Percentiles rank a stretch among this genome's conserved stretches.
Evolutionary conservation across 2,329 filamentous ascomycete species (phyloP).

Genomic region (Teratosphaeriaceae sp.): DNA sequence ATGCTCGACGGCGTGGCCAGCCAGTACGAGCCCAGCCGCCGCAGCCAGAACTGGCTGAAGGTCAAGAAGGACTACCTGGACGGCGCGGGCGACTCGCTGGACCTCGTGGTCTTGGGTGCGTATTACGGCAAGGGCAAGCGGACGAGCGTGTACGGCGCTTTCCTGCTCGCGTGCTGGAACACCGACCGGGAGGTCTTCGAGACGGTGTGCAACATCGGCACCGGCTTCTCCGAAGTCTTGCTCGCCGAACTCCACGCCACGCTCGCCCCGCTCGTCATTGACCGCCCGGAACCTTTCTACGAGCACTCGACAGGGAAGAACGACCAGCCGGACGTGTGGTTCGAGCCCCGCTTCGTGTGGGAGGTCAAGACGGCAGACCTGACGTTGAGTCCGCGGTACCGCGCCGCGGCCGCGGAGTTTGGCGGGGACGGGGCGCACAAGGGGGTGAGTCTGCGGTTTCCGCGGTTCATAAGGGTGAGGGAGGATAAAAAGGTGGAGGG

Average conservation of each 20-base stretch:
- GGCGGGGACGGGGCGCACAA: conserved; percentile 54
- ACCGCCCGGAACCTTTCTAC: conserved; percentile 91
- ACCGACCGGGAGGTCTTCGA: conserved; percentile 74
- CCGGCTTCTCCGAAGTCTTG: conserved; percentile 89
- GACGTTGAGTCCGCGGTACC: conserved; percentile 86
- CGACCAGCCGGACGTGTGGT: conserved; percentile 97
- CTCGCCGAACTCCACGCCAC: conserved; percentile 79
- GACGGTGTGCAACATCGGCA: conserved; percentile 97
- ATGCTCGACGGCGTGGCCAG: conserved; percentile 94
- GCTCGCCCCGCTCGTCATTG: conserved; percentile 73
- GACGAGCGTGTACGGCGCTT: conserved; percentile 91
- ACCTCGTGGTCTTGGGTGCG: conserved; percentile 90
- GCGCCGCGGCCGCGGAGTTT: conserved; percentile 78
- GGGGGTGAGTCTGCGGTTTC: conserved; percentile 85
- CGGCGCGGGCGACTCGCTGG: conserved; percentile 89
- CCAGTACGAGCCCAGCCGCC: conserved; percentile 91
- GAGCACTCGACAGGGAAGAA: conserved; percentile 74
- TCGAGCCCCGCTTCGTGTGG: conserved; percentile 92
- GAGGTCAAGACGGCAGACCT: conserved; percentile 96
- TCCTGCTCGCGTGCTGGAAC: conserved; percentile 93
- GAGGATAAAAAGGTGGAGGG: conserved; percentile 95
- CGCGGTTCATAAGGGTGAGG: conserved; percentile 81
- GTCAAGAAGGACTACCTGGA: conserved; percentile 97
- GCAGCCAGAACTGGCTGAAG: conserved; percentile 98
- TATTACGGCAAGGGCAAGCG: conserved; percentile 95